Conservation (phyloP, 1,139 yeast genomes). For the Scheffersomyces stambukii region DNA sequence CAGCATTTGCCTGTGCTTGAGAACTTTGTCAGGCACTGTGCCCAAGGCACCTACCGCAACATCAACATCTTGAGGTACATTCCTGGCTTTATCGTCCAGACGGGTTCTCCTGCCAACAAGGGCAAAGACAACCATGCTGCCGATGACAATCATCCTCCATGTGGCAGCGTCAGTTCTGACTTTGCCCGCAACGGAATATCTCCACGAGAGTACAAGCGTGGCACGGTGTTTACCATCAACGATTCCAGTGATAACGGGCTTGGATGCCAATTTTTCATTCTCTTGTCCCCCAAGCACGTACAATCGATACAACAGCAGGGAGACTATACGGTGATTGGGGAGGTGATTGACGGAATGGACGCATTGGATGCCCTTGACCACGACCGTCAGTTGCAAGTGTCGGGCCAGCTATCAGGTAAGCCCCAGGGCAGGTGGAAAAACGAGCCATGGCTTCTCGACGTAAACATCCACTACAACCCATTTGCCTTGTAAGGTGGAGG, state of each 20-base stretch:
- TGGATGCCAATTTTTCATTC: conserved; percentile 22
- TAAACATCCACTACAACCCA: conserved; percentile 16
- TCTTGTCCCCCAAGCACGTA: conserved; percentile 13
- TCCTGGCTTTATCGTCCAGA: conserved; percentile 43
- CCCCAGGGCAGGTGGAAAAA: conserved; percentile 19
- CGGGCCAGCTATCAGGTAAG: conserved; percentile 15
- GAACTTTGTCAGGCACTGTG: conserved; percentile 41
- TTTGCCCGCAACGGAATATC: neutral
- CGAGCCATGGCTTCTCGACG: conserved; percentile 15
- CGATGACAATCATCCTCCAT: conserved; percentile 4
- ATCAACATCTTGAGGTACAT: conserved; percentile 40
- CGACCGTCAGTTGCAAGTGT: neutral
- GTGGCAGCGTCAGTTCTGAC: neutral
- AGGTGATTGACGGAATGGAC: conserved; percentile 17
- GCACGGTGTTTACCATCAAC: conserved; percentile 16
- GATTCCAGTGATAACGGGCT: conserved; percentile 6
- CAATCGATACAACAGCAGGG: conserved; percentile 4
- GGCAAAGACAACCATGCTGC: conserved; percentile 29
- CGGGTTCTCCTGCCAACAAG: conserved; percentile 48
- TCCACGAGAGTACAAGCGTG: conserved; percentile 9
- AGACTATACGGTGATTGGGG: conserved; percentile 16
- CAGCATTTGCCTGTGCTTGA: conserved; percentile 12
- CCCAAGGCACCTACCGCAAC: conserved; percentile 37
- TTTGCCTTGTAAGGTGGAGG: conserved; percentile 4
- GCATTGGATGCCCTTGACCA: conserved; percentile 11